phyloP scores from a whole-genome alignment of 2,329 filamentous ascomycete species.

The Sporothrix variecibatus region DNA sequence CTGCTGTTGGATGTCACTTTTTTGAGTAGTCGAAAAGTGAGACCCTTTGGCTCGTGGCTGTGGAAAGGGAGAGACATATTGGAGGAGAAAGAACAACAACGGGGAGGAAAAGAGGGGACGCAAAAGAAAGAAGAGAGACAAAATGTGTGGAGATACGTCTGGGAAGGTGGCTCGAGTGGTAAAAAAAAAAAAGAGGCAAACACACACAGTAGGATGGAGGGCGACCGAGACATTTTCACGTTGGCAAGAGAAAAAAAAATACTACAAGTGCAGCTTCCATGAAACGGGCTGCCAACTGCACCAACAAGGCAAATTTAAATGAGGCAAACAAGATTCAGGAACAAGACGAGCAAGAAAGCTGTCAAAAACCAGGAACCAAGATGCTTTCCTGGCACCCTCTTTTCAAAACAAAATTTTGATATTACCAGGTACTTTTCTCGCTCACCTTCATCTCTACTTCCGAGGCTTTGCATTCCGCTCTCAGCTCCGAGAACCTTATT shows the following conservation, averaged over 20 bases:
- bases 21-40: neutral
- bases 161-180: neutral
- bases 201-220: neutral
- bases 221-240: neutral
- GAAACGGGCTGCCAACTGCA: neutral
- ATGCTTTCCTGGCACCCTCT: neutral
- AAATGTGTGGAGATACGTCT: neutral
- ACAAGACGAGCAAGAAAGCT: neutral
- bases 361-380: neutral
- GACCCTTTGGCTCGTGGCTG: slow-evolving; percentile 8
- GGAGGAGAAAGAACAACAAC: neutral
- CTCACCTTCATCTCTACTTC: neutral
- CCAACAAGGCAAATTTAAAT: neutral
- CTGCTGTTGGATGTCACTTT: neutral
- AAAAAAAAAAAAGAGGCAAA: neutral
- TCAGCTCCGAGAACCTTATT: neutral
- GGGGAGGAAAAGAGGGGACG: neutral
- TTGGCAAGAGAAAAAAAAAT: neutral
- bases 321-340: neutral
- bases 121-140: neutral
- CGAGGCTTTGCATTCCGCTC: neutral
- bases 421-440: neutral
- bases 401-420: neutral
- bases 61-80: neutral
- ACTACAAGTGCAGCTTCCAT: neutral